phyloP scores from a whole-genome alignment of 768 basidiomycete species.

The Termitomyces sp. region DNA sequence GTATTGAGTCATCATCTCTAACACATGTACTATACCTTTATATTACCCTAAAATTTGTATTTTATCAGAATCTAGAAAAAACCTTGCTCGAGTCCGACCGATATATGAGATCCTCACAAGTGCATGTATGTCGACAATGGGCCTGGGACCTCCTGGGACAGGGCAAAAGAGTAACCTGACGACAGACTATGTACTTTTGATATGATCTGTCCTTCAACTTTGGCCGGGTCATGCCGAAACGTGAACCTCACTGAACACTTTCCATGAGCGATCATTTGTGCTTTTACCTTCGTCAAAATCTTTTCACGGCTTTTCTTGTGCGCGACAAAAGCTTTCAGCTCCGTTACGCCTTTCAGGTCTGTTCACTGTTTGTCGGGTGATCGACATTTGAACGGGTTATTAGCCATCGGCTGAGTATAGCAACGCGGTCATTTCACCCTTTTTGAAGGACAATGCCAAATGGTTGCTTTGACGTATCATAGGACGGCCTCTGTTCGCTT shows the following conservation, averaged over 20 bases:
- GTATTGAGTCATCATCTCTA: not conserved
- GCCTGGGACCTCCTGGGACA: not conserved
- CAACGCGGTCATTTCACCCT: slow-evolving; percentile 7
- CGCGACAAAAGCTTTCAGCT: not conserved
- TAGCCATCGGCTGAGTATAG: not conserved
- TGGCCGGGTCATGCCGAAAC: not conserved
- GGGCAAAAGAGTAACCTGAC: not conserved
- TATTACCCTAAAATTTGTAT: too few relatives aligned
- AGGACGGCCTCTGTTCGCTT: slow-evolving; percentile 10
- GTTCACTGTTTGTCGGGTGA: not conserved
- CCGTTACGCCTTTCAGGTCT: not conserved
- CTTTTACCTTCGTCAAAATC: too few relatives aligned
- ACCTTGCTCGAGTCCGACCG: not conserved
- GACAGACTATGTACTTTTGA: not conserved
- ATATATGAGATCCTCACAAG: too few relatives aligned
- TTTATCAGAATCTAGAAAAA: not conserved
- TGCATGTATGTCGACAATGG: not conserved
- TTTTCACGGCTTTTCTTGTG: not conserved
- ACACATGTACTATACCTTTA: not conserved
- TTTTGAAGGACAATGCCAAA: slow-evolving; percentile 14
- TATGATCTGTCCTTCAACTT: not conserved
- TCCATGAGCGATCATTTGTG: not conserved
- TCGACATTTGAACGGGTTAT: not conserved
- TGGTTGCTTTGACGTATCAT: slow-evolving; percentile 12
- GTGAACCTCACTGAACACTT: not conserved